Base-by-base conservation (phyloP, 2,329 filamentous ascomycete species). In the Coniochaeta pulveracea region DNA sequence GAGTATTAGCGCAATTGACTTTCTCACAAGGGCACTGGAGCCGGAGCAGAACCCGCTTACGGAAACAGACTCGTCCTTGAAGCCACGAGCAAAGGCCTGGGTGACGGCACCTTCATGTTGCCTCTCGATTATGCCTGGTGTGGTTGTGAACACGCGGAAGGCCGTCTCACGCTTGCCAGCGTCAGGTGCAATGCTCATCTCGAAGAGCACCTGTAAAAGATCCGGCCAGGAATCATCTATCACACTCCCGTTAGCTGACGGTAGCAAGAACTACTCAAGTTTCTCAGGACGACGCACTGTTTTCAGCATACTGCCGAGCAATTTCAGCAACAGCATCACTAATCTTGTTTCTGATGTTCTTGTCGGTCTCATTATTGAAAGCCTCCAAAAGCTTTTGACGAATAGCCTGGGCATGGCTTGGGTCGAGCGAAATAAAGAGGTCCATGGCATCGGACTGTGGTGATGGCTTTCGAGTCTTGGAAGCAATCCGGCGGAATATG, bases 301-400 rank as follows among this genome's bases (percentile, higher is more conserved):
- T 85, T 48, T 96, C 91, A 27, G 84, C 82, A 59, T 95, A 95
- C 62, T 98, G 86, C 49, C 91, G 77, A 27, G 89, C 91, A 39
- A 98, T 70, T 60, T 98, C 91, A 16, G 91, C 91, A 40, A 96
- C 83, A n/a, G 89, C 86, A 60, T 98, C 91, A 47, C 88, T 91
- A 52, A 96, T 83, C 60, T 98, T 98, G 63, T 94, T 91, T 48
- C 91, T 73, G 29, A 94, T 83, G 24, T 73, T 66, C 40, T 77
- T 72, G 40, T 82, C 73, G 15, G 72, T 64, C 61, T 96, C 91
- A 40, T 65, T 67, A 37, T 75, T 75, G 34, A 95, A 66, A 34
- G 76, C 77, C 49, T 88, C 73, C 26, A 96, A 70, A 37, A 96
- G 66, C 57, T 89, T 94, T 49, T 81, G 72, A 45, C 86, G 77